Percentiles rank a stretch among this genome's conserved stretches.
These are phyloP conservation scores for Backusella circina DNA, from an alignment of 192 early-diverging fungal species.

Conservation along the genomic window DNA sequence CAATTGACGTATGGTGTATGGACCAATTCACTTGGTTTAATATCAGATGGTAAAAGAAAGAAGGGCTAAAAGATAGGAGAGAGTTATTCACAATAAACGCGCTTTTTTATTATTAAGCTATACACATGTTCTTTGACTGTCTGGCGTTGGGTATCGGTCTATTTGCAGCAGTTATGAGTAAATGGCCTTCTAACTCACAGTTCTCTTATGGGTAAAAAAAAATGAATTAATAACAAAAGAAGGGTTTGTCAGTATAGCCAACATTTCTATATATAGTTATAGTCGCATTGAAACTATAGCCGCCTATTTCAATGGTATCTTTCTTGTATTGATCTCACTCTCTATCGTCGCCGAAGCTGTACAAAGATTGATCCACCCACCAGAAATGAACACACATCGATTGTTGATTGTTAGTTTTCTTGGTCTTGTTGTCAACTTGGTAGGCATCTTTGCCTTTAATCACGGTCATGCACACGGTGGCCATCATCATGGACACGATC, in stretches of 20 bases:
- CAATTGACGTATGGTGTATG: slow-evolving; percentile 79
- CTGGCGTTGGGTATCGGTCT: slow-evolving; percentile 85
- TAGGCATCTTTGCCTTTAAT: slow-evolving; percentile 93
- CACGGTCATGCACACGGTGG: slow-evolving; percentile 69
- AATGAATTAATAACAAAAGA: not conserved
- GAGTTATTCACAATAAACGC: not conserved
- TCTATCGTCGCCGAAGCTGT: slow-evolving; percentile 92
- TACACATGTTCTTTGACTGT: slow-evolving; percentile 98
- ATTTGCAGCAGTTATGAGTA: slow-evolving; percentile 84
- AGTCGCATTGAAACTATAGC: slow-evolving; percentile 89
- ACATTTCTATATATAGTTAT: slow-evolving; percentile 48
- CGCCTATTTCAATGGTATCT: slow-evolving; percentile 94
- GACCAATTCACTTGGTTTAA: slow-evolving; percentile 85
- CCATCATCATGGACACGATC: slow-evolving; percentile 52
- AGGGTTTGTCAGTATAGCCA: not conserved
- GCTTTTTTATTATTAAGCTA: slow-evolving; percentile 47
- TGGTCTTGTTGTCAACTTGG: slow-evolving; percentile 88
- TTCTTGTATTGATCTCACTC: slow-evolving; percentile 85
- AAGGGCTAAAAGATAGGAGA: not conserved
- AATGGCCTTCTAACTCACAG: slow-evolving; percentile 79
- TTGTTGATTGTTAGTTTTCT: slow-evolving; percentile 85
- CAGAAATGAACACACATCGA: slow-evolving; percentile 82
- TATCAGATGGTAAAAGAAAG: slow-evolving; percentile 71
- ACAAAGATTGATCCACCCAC: slow-evolving; percentile 79
- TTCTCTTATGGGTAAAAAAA: slow-evolving; percentile 68